Base-by-base conservation (phyloP, 345 rosid genomes). In the Mallotus nudiflorus region DNA sequence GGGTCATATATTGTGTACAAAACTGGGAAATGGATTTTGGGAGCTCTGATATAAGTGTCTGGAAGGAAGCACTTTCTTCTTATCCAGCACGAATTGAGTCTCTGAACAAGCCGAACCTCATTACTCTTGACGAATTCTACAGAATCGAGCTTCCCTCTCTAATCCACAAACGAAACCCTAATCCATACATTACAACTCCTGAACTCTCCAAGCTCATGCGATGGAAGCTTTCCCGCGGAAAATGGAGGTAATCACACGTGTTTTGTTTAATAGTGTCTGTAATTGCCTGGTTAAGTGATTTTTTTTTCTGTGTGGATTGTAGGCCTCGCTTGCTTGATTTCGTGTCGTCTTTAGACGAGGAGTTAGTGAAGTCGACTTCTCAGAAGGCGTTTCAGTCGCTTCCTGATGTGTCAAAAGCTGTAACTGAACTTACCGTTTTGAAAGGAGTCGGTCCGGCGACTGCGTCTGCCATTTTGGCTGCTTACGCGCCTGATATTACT, bases 211-310 rank as follows among this genome's bases (percentile, higher is more conserved):
- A 82, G 73, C 91, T 91, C 76, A 86, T 94, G 95, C 84, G 75
- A 61, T 94, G 98, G 98, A 94, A 94, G 78, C 97, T 91, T 77
- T 77, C 95, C 24, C 97, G 98, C 37, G 96, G 97, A 0, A 94
- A 94, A 71, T 94, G 97, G 97, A 82, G 97, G 94, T 88, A 48
- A 19, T 15, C 37, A 33, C 37, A n/a, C n/a, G n/a, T 33, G 37
- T 33, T 33, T 33, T 33, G 37, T 33, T 33, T 33, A n/a, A 33
- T 33, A 33, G 37, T 6, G 3, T 33, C 37, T 33, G 6, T 33
- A 33, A 33, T n/a, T 33, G 37, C 37, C 4, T 6, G 37, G 6
- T 33, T 33, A 33, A 33, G 3, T 33, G 37, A 6, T 33, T 3
- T 2, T 2, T 33, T 33, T 33, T 2, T 33, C 3, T 2, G 6